Evolutionary conservation across 306 rosid species (phyloP).

Genomic region (Luffa acutangula): DNA sequence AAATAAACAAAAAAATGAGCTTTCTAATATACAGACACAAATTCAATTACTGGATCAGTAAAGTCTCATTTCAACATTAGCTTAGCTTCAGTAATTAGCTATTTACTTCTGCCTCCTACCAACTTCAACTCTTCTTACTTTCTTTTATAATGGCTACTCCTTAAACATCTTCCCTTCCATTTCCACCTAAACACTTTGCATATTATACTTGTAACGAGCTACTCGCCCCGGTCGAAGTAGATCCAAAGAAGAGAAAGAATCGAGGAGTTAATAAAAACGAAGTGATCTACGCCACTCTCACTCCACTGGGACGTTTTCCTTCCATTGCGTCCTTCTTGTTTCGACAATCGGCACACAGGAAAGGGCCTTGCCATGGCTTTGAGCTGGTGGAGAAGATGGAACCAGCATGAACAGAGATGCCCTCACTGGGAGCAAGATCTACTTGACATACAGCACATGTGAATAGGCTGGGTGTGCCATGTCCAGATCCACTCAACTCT

Average conservation of each 20-base stretch:
- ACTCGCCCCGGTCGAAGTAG: not conserved
- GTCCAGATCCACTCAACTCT: conserved; percentile 35
- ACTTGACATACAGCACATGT: conserved; percentile 88
- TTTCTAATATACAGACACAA: conserved; percentile 5
- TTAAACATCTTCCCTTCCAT: not conserved
- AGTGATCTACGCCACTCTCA: conserved; percentile 51
- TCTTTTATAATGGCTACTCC: not conserved
- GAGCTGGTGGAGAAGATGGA: conserved; percentile 82
- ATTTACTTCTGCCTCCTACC: not conserved
- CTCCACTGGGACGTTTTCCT: conserved; percentile 88
- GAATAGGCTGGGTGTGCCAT: conserved; percentile 70
- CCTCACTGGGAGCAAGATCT: conserved; percentile 85
- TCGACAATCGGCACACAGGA: conserved; percentile 77
- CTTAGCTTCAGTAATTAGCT: conserved; percentile 2
- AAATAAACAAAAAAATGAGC: not conserved
- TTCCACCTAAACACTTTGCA: not conserved
- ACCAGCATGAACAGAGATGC: conserved; percentile 89
- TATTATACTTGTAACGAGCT: not conserved
- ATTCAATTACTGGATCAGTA: not conserved
- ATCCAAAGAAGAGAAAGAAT: conserved; percentile 14
- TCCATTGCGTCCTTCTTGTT: conserved; percentile 97
- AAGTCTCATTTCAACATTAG: not conserved
- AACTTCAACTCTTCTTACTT: not conserved
- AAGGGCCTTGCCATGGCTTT: conserved; percentile 98
- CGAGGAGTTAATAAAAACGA: conserved; percentile 22